Base-by-base conservation (phyloP, 1,284 basidiomycete species). In the Limonomyces culmigenus region DNA sequence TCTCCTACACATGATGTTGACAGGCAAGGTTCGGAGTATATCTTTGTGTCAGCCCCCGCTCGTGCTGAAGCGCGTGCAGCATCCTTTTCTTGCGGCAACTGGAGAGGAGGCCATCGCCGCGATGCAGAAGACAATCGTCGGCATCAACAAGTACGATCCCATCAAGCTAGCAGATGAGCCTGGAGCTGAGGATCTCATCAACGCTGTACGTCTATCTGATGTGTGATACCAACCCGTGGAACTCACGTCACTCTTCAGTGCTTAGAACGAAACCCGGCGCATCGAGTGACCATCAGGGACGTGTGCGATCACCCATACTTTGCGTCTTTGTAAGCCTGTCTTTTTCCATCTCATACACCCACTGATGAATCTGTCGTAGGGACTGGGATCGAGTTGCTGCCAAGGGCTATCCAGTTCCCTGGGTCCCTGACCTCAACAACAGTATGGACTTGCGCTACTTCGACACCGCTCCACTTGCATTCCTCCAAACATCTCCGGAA, bases 1-100 rank as follows among this genome's bases (percentile, higher is more conserved):
- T 45, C 60, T 88, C 46, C 50, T 88, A 11, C 74, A 73, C 46
- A 81, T 77, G 49, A 73, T 85, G 61, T 53, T 71, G 32, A 63
- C 63, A 15, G 74, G 73, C 19, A 58, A 55, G 47, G 74, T 75
- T 37, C 47, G 63, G 30, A 10, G 11, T 15, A 15, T 17, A 6
- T 8, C 16, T 16, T 8, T 32, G 15, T 17, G 8, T 17, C 10
- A 32, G 30, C 30, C 8, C 30, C 15, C 30, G 16, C 6, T 32
- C 30, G 16, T 32, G 30, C 8, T 32, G 25, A 8, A 8, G 25
- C 25, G n/a, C 8, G n/a, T n/a, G n/a, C 25, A 32, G 11, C 11
- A 32, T 13, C 11, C 30, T 32, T 11, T 32, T 17, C 10, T 13
- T 6, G 15, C 6, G 10, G 6, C 16, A 8, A 32, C 23, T 27